These are phyloP conservation scores for Lophiostoma macrostomum DNA, from an alignment of 495 filamentous ascomycete species.

Conservation along the genomic window DNA sequence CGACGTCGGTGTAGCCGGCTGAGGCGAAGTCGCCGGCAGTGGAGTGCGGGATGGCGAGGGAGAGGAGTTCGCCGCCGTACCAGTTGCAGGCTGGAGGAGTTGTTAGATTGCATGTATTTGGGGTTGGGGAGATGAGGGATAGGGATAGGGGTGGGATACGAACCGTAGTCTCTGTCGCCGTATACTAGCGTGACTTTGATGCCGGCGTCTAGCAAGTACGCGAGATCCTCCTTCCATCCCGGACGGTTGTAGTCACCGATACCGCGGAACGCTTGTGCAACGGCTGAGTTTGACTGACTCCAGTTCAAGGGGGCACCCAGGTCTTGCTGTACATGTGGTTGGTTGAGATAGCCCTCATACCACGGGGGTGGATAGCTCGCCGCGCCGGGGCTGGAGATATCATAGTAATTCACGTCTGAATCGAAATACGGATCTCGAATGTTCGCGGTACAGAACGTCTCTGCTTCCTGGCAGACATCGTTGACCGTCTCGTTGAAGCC, in stretches of 20 bases:
- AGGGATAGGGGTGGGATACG: neutral
- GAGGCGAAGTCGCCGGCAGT: constrained; percentile 43
- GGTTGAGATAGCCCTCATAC: constrained; percentile 34
- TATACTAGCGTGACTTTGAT: constrained; percentile 44
- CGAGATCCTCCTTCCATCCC: constrained; percentile 49
- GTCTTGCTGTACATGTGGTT: constrained; percentile 32
- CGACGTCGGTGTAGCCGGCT: constrained; percentile 54
- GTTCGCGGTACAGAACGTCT: constrained; percentile 46
- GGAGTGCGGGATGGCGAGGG: constrained; percentile 40
- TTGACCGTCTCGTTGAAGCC: constrained; percentile 50
- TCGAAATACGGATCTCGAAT: constrained; percentile 52
- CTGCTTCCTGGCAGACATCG: constrained; percentile 46
- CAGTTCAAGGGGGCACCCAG: constrained; percentile 38
- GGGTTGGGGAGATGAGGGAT: neutral
- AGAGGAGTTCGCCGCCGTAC: constrained; percentile 48
- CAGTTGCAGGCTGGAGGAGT: constrained; percentile 55
- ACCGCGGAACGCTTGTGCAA: constrained; percentile 22
- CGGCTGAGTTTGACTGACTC: constrained; percentile 33
- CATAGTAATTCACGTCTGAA: constrained; percentile 34
- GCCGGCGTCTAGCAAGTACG: constrained; percentile 51
- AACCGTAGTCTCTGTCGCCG: constrained; percentile 54
- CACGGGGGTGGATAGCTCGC: constrained; percentile 27
- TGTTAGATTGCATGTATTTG: neutral
- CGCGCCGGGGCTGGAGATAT: constrained; percentile 27
- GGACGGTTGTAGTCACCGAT: constrained; percentile 51